phyloP scores from a whole-genome alignment of 2,329 filamentous ascomycete genomes.

The Fusarium circinatum region DNA sequence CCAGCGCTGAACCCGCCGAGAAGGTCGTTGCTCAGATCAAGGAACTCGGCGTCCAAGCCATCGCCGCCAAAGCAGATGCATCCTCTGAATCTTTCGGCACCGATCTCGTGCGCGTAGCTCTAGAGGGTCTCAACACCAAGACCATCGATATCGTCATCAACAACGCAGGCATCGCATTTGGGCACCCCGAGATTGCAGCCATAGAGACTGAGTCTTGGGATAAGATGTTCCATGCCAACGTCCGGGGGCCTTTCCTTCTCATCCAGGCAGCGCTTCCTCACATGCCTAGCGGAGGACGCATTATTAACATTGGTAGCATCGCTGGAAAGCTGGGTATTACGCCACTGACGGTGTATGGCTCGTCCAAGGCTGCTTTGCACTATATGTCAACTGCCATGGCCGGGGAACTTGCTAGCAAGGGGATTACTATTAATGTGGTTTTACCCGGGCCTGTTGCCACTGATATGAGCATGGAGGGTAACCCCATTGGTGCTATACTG shows the following conservation, averaged over 20 bases:
- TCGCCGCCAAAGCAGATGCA: slow-evolving; percentile 1
- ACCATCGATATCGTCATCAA: slow-evolving; percentile 2
- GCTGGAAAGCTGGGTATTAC: slow-evolving; percentile 46
- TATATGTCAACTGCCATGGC: slow-evolving; percentile 4
- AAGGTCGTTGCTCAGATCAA: background rate
- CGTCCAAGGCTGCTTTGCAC: slow-evolving; percentile 48
- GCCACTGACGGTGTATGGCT: slow-evolving; percentile 46
- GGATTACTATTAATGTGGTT: slow-evolving; percentile 1
- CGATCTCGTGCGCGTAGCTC: background rate
- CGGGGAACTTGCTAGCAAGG: slow-evolving; percentile 3
- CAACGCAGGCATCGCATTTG: slow-evolving; percentile 13
- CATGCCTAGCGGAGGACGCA: slow-evolving; percentile 45
- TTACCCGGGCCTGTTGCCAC: slow-evolving; percentile 10
- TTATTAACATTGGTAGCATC: slow-evolving; percentile 49
- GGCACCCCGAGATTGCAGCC: slow-evolving; percentile 30
- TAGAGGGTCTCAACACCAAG: background rate
- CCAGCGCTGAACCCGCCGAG: background rate
- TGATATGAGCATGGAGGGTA: slow-evolving; percentile 8
- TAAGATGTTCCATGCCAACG: slow-evolving; percentile 19
- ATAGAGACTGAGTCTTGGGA: background rate
- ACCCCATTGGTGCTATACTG: background rate
- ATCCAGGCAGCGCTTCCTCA: slow-evolving; percentile 46
- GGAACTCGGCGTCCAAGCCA: background rate
- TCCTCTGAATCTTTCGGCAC: background rate
- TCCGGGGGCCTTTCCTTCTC: slow-evolving; percentile 45